Base-by-base conservation (phyloP, 345 rosid genomes). In the Eucalyptus melliodora region DNA sequence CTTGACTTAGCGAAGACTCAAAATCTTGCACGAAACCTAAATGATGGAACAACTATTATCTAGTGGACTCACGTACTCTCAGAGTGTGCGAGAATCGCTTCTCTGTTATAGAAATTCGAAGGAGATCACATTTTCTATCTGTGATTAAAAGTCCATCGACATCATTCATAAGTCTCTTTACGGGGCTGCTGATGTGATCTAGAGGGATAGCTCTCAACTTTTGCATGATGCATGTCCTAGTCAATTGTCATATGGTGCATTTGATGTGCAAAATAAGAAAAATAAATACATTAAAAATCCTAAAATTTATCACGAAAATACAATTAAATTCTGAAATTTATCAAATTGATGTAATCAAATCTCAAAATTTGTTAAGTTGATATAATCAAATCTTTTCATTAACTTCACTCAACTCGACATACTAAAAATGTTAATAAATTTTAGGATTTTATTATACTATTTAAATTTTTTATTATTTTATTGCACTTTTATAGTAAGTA, bases 281-380 rank as follows among this genome's bases (percentile, higher is more conserved):
- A 27, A 26, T 23, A 9, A 9, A 24, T 56, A 56, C 0, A 23
- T 9, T 23, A 0, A 56, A 56, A 56, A 0, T 23, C 0, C 0
- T 56, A 56, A 56, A 56, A 56, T 0, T 2, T 24, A 56, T 56
- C 0, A 24, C 0, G 1, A 56, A 56, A 56, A 21, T 56, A 24
- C 0, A 56, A 56, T 23, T 56, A 0, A 56, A 56, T 56, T 9
- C 0, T 23, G 0, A 56, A 56, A 56, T 4, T 56, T 9, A 56
- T 24, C 12, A 56, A 56, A 24, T 56, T 56, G 11, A 23, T 23
- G 6, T 24, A 56, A 56, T 56, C 0, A 24, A 24, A 4, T 56
- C 6, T 56, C 12, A 56, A 56, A 56, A 56, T 23, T 56, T 56
- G 27, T 56, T 56, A 56, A 56, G 3, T 56, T 2, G 24, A 0